phyloP scores from a whole-genome alignment of 495 filamentous ascomycete species.

The Neurospora cerealis region DNA sequence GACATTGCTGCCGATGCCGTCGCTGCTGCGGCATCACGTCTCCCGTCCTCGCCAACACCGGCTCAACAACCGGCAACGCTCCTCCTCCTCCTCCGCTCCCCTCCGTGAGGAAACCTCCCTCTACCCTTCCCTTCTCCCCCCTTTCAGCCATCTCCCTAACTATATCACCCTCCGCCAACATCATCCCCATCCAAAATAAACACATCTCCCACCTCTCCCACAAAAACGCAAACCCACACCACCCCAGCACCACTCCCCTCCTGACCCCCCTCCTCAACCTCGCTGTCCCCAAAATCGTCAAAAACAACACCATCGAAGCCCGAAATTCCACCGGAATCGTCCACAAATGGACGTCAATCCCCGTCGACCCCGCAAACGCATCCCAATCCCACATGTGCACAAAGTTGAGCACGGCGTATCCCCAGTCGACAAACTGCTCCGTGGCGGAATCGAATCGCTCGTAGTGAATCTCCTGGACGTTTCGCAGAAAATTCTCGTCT shows the following conservation, averaged over 20 bases:
- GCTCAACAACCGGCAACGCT: constrained; percentile 6
- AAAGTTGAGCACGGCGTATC: constrained; percentile 23
- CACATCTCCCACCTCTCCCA: constrained; percentile 34
- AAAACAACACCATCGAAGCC: constrained; percentile 54
- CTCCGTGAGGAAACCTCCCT: background rate
- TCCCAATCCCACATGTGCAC: constrained; percentile 34
- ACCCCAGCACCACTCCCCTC: constrained; percentile 11
- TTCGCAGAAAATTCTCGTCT: constrained; percentile 24
- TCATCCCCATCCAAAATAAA: constrained; percentile 31
- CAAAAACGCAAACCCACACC: constrained; percentile 24
- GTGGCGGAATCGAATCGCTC: constrained; percentile 9
- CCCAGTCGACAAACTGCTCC: constrained; percentile 27
- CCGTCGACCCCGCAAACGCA: constrained; percentile 31
- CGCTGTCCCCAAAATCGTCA: constrained; percentile 41
- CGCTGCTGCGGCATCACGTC: background rate
- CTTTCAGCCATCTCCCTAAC: constrained; percentile 17
- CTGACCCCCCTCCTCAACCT: constrained; percentile 18
- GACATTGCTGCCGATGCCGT: background rate
- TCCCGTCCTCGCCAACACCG: background rate
- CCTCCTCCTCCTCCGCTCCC: background rate
- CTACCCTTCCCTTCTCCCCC: background rate
- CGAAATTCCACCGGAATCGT: constrained; percentile 66
- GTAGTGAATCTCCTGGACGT: constrained; percentile 35
- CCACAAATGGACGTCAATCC: constrained; percentile 60
- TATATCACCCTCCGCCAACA: constrained; percentile 30